These are phyloP conservation scores for Candida arabinofermentans DNA, from an alignment of 805 yeast species.

Conservation along the genomic window DNA sequence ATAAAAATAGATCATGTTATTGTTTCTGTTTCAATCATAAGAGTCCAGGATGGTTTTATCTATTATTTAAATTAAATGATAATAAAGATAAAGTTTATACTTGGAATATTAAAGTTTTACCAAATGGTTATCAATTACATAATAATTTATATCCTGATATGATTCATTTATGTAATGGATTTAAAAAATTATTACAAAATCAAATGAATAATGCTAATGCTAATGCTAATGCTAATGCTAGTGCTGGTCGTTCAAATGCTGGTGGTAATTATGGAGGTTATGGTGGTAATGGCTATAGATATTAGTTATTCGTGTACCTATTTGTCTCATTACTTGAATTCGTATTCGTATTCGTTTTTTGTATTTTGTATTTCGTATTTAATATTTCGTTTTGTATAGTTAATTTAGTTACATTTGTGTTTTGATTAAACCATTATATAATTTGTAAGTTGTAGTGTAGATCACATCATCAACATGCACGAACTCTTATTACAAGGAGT, in stretches of 20 bases:
- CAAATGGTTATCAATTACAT: slow-evolving; percentile 78
- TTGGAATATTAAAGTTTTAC: slow-evolving; percentile 90
- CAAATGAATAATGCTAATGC: slow-evolving; percentile 22
- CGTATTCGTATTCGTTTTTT: slow-evolving; percentile 1
- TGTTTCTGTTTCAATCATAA: slow-evolving; percentile 87
- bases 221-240: slow-evolving; percentile 8
- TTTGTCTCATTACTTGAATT: background rate
- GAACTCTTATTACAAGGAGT: too few relatives aligned
- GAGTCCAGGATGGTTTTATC: slow-evolving; percentile 89
- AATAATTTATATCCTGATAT: slow-evolving; percentile 87
- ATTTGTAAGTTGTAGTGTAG: too few relatives aligned
- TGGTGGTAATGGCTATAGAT: slow-evolving; percentile 2
- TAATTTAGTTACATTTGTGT: too few relatives aligned
- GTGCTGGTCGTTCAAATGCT: slow-evolving; percentile 7
- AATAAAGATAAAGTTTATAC: slow-evolving; percentile 63
- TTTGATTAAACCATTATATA: too few relatives aligned
- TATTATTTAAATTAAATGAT: slow-evolving; percentile 76
- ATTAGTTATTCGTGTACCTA: background rate
- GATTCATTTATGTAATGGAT: slow-evolving; percentile 86
- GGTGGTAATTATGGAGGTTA: slow-evolving; percentile 6
- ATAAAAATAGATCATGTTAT: slow-evolving; percentile 85
- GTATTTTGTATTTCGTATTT: background rate
- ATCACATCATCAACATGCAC: too few relatives aligned
- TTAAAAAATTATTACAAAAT: slow-evolving; percentile 52
- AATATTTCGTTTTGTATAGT: too few relatives aligned